Evolutionary conservation across 495 filamentous ascomycete species (phyloP).

Genomic region (Astrothelium macrocarpum): DNA sequence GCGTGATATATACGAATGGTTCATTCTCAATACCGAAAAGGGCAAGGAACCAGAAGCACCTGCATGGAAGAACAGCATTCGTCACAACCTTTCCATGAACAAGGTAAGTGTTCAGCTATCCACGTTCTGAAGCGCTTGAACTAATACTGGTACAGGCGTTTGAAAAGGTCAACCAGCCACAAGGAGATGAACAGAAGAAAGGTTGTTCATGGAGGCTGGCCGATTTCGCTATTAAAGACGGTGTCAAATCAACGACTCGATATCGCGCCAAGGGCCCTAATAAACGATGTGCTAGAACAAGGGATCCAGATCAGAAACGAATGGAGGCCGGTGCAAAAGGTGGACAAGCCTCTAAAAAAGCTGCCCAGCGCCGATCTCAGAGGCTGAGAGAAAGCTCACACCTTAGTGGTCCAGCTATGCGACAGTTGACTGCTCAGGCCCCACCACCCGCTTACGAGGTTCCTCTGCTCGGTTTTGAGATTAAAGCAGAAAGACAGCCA

Average conservation of each 20-base stretch:
- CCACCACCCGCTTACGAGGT: neutral
- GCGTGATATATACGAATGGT: slow-evolving; percentile 86
- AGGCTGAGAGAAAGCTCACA: slow-evolving; percentile 9
- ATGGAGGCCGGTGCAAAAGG: slow-evolving; percentile 49
- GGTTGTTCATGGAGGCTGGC: slow-evolving; percentile 60
- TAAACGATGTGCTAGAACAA: slow-evolving; percentile 38
- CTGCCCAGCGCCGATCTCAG: slow-evolving; percentile 19
- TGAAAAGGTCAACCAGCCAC: slow-evolving; percentile 44
- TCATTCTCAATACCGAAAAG: slow-evolving; percentile 70
- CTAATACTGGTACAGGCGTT: slow-evolving; percentile 50
- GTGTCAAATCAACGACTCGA: slow-evolving; percentile 65
- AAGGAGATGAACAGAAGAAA: slow-evolving; percentile 44
- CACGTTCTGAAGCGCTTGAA: slow-evolving; percentile 18
- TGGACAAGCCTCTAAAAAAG: slow-evolving; percentile 40
- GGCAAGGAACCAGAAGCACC: slow-evolving; percentile 41
- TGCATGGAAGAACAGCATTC: slow-evolving; percentile 95
- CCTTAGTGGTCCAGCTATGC: neutral
- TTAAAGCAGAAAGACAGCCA: slow-evolving; percentile 1
- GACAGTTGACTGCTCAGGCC: neutral
- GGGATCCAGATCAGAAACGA: slow-evolving; percentile 39
- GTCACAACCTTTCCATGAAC: slow-evolving; percentile 97
- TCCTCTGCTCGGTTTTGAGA: neutral
- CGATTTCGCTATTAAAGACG: slow-evolving; percentile 47
- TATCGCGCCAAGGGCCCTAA: slow-evolving; percentile 49
- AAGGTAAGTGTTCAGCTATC: slow-evolving; percentile 40